Evolutionary conservation across 495 filamentous ascomycete genomes (phyloP).

Genomic region (Penicillium coprophilum): DNA sequence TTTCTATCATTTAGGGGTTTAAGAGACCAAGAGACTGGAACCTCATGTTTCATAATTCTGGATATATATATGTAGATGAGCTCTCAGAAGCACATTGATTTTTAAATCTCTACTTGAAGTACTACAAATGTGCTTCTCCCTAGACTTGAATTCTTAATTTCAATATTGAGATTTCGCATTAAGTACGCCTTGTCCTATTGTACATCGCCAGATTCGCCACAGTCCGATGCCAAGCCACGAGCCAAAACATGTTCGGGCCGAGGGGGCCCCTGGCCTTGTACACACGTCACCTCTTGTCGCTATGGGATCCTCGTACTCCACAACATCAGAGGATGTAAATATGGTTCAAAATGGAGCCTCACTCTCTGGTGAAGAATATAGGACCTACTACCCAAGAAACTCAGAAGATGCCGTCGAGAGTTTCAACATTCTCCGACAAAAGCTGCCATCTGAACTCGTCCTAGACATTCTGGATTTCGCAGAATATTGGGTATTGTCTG

Average conservation of each 20-base stretch:
- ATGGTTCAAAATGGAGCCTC: not conserved
- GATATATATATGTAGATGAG: not conserved
- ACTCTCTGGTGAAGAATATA: not conserved
- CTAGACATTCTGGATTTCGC: conserved; percentile 5
- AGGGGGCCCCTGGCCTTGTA: not conserved
- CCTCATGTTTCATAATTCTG: no score
- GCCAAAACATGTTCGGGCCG: not conserved
- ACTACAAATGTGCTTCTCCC: no score
- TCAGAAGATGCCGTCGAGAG: not conserved
- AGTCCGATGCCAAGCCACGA: not conserved
- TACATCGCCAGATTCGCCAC: not conserved
- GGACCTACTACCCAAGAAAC: not conserved
- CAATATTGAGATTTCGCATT: not conserved
- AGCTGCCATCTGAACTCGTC: conserved; percentile 8
- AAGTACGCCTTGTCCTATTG: not conserved
- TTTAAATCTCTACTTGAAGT: no score
- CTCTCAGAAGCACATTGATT: no score
- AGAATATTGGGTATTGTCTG: conserved; percentile 4
- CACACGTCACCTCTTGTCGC: not conserved
- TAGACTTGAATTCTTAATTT: not conserved
- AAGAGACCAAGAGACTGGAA: no score
- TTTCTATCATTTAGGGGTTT: no score
- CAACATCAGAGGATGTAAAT: not conserved
- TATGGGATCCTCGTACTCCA: conserved; percentile 6
- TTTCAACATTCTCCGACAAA: conserved; percentile 2